Evolutionary conservation across 2,329 filamentous ascomycete species (phyloP), one percentile per base, ranked within the genome.

Genomic region (Sclerotiophoma versabilis): DNA sequence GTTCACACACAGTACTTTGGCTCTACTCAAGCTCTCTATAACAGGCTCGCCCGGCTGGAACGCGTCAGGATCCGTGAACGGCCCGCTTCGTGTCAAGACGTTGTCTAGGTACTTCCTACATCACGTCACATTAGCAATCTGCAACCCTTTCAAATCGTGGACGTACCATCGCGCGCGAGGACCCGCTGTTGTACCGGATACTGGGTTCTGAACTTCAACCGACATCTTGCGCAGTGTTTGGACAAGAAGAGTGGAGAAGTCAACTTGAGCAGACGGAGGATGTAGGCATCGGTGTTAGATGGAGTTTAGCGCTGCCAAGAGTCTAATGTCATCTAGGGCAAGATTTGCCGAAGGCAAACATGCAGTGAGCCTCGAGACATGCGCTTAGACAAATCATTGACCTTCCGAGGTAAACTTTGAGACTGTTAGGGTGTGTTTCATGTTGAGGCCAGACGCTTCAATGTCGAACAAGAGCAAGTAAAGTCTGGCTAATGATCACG

Each of bases 51-150:
- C 66, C 81, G 82, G 51, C 79, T 80, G 58, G 78, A 80, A 64
- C 2, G 57, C 58, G 73, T 77, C 50, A 79, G 83, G 41, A 80
- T 93, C 89, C 27, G 90, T 93, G 74, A 91, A 96, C 1, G 95
- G 92, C 1, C 95, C 93, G 3, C 83, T 79, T 26, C 87, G 88
- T 54, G 83, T 87, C 51, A 96, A 84, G 61, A 97, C 87, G 58
- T 84, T 88, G 76, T 98, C 87, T 52, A 98, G 84, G 73, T 96
- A 88, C 75, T 86, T 87, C 92, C 92, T 96, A 58, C 45, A 45
- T 26, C 7, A 76, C 20, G 49, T 54, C 45, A 52, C 32, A 30
- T 72, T 59, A 70, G 66, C 47, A 39, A 46, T 43, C 39, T 46
- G 17, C 17, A 45, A n/a, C n/a, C 15, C 7, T 22, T 17, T 26